These are phyloP conservation scores for Lyophyllum shimeji DNA, from an alignment of 768 basidiomycete species.

Conservation along the genomic window DNA sequence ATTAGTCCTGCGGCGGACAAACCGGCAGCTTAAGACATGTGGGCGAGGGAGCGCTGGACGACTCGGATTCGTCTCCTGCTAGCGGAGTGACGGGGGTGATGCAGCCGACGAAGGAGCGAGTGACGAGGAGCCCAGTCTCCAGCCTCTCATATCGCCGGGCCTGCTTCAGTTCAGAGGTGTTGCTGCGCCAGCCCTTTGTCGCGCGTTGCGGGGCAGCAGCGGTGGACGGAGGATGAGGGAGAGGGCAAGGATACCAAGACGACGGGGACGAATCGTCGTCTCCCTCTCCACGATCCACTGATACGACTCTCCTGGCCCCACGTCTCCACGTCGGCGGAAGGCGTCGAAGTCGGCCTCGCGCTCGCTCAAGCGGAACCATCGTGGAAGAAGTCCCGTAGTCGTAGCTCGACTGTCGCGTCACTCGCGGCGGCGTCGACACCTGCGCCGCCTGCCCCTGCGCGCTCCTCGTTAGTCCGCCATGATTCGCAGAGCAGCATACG, in stretches of 20 bases:
- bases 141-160: conserved; percentile 34
- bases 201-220: conserved; percentile 49
- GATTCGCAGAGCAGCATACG: conserved; percentile 68
- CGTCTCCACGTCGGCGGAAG: conserved; percentile 26
- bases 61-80: conserved; percentile 66
- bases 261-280: conserved; percentile 53
- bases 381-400: conserved; percentile 46
- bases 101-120: conserved; percentile 28
- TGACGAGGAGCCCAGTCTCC: conserved; percentile 30
- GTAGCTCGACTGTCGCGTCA: conserved; percentile 69
- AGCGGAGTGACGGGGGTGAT: conserved; percentile 31
- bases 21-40: conserved; percentile 55
- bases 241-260: conserved; percentile 31
- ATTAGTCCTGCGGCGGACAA: conserved; percentile 39
- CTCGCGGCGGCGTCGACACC: conserved; percentile 38
- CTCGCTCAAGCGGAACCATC: conserved; percentile 21
- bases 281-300: conserved; percentile 66
- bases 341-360: conserved; percentile 33
- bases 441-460: conserved; percentile 17
- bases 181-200: conserved; percentile 65
- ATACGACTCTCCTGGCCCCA: conserved; percentile 55
- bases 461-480: conserved; percentile 36
- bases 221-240: conserved; percentile 54
- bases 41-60: conserved; percentile 77
- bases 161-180: conserved; percentile 26